Evolutionary conservation across 345 rosid species (phyloP), one percentile per base, ranked within the genome.

Genomic region (Brassica nigra): DNA sequence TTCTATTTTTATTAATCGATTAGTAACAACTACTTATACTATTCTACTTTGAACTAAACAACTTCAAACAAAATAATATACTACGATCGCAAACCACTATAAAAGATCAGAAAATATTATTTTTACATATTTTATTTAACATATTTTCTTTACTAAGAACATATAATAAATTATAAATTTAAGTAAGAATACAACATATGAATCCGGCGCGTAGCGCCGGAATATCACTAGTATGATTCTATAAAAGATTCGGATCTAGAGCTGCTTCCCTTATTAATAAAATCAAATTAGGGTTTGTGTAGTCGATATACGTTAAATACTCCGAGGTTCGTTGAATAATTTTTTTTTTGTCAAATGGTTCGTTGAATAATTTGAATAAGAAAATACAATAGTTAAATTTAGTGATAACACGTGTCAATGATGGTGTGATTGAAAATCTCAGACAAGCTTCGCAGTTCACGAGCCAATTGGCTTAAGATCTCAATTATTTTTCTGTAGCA

Each of bases 351-450:
- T 23, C 27, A 23, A 23, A 23, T 23, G 70, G 63, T 47, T 47
- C 65, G 36, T 27, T 62, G 27, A 71, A 63, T 70, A 16, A 39
- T 42, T 65, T 49, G 49, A 28, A 66, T 64, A 64, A n/a, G 11
- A 47, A 55, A 67, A 44, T 16, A 33, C 3, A 61, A 4, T 58
- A 33, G n/a, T 61, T 23, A 34, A 79, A 74, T 62, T 4, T 59
- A 16, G 29, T 75, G 63, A 64, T 39, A 69, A 70, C 83, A 69
- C 83, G 79, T 80, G 76, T 75, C 66, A 34, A 34, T 27, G 34
- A 66, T 9, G 5, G 34, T 20, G 39, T 70, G 76, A 64, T 37
- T 68, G 9, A n/a, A 54, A 39, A 75, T 58, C 4, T 57, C 18
- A 71, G 57, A 75, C 69, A 68, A 63, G 34, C 37, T 80, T 75